These are phyloP conservation scores for Geum urbanum DNA, from an alignment of 306 rosid genomes.

Conservation along the genomic window DNA sequence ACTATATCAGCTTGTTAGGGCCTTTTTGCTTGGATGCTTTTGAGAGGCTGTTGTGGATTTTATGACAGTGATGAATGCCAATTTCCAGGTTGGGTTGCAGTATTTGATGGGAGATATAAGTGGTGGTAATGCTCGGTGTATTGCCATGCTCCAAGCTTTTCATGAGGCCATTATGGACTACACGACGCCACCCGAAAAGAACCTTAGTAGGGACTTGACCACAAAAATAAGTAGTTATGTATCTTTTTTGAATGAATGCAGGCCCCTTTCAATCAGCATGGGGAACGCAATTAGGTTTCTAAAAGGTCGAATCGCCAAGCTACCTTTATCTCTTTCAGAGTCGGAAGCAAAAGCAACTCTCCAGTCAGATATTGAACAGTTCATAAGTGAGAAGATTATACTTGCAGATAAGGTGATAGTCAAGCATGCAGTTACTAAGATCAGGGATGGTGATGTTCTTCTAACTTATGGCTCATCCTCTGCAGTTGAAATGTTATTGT, in stretches of 20 bases:
- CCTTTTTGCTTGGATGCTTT: constrained; percentile 5
- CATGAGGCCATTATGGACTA: constrained; percentile 75
- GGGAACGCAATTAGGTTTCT: constrained; percentile 79
- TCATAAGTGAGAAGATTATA: constrained; percentile 68
- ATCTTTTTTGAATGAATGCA: constrained; percentile 72
- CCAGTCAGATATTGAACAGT: constrained; percentile 63
- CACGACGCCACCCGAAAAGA: constrained; percentile 61
- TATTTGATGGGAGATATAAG: constrained; percentile 67
- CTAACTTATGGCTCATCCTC: constrained; percentile 69
- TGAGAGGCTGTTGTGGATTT: constrained; percentile 10
- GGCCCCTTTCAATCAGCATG: constrained; percentile 87
- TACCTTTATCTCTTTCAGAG: constrained; percentile 53
- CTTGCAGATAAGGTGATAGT: constrained; percentile 82
- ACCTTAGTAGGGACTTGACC: constrained; percentile 65
- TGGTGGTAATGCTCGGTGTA: constrained; percentile 84
- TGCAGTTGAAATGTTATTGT: constrained; percentile 71
- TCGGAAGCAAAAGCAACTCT: constrained; percentile 68
- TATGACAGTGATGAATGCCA: constrained; percentile 55
- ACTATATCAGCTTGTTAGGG: not conserved
- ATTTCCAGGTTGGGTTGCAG: constrained; percentile 67
- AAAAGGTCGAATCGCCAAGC: constrained; percentile 56
- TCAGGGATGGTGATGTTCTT: constrained; percentile 86
- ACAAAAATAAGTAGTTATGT: constrained; percentile 69
- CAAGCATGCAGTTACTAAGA: constrained; percentile 68
- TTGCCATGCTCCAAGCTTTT: constrained; percentile 80